phyloP scores from a whole-genome alignment of 495 filamentous ascomycete species.

The Immersiella caudata region DNA sequence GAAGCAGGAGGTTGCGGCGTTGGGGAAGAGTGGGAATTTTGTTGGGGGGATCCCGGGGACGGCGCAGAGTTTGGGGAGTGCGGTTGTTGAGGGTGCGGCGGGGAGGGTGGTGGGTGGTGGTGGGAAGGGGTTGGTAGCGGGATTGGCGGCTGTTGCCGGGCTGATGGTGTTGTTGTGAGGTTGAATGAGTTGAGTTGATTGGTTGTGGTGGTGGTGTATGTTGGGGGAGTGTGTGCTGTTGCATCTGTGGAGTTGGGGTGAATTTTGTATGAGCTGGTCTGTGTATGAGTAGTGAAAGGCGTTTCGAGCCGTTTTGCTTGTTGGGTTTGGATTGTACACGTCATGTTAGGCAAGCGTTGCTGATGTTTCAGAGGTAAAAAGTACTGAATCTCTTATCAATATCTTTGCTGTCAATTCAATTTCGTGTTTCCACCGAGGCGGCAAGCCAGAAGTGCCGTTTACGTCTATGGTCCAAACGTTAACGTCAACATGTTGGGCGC shows the following conservation, averaged over 20 bases:
- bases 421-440: too few relatives aligned
- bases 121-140: background rate
- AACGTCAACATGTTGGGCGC: too few relatives aligned
- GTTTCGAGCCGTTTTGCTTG: too few relatives aligned
- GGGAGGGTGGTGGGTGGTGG: background rate
- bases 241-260: background rate
- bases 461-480: too few relatives aligned
- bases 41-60: constrained; percentile 1
- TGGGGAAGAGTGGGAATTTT: background rate
- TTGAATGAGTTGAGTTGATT: background rate
- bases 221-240: background rate
- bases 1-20: background rate
- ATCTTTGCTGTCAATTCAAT: too few relatives aligned
- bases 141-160: background rate
- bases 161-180: background rate
- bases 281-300: too few relatives aligned
- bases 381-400: too few relatives aligned
- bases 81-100: background rate
- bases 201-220: background rate
- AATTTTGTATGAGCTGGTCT: too few relatives aligned
- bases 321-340: too few relatives aligned
- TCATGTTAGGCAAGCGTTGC: too few relatives aligned
- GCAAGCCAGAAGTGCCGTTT: too few relatives aligned
- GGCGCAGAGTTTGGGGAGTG: constrained; percentile 7
- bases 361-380: too few relatives aligned